Percentiles rank a stretch among this genome's conserved stretches.
phyloP scores from a whole-genome alignment of 2,329 filamentous ascomycete genomes.

The Neoascochyta sp. region DNA sequence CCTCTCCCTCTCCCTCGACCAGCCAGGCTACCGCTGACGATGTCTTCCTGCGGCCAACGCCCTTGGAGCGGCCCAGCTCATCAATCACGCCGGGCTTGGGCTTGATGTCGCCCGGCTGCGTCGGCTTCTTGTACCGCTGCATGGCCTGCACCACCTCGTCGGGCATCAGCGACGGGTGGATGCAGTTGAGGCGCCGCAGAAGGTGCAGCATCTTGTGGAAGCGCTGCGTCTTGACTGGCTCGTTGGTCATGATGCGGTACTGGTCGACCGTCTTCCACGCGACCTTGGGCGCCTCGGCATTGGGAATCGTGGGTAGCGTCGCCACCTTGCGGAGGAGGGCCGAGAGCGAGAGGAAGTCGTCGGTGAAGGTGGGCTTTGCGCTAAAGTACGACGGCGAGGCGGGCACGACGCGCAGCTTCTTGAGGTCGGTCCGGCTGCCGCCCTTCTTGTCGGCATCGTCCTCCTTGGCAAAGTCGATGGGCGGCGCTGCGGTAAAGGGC shows the following conservation, averaged over 20 bases:
- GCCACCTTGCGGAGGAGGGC: constrained; percentile 68
- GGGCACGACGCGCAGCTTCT: constrained; percentile 67
- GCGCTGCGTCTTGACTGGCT: constrained; percentile 58
- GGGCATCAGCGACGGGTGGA: constrained; percentile 74
- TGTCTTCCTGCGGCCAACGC: constrained; percentile 81
- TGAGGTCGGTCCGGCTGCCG: constrained; percentile 20
- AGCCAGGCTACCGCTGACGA: constrained; percentile 81
- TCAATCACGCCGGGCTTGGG: constrained; percentile 66
- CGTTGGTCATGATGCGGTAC: constrained; percentile 57
- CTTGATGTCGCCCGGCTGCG: constrained; percentile 66
- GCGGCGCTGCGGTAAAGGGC: constrained; percentile 43
- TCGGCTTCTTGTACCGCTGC: constrained; percentile 66
- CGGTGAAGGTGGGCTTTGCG: constrained; percentile 77
- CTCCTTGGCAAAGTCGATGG: constrained; percentile 42
- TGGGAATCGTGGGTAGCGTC: constrained; percentile 64
- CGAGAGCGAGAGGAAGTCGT: constrained; percentile 72
- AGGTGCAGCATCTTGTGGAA: constrained; percentile 74
- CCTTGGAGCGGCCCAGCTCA: constrained; percentile 71
- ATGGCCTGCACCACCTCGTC: constrained; percentile 63
- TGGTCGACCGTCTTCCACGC: constrained; percentile 78
- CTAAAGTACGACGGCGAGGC: constrained; percentile 94
- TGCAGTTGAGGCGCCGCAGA: constrained; percentile 76
- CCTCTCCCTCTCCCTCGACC: constrained; percentile 88
- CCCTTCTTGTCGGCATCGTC: constrained; percentile 5
- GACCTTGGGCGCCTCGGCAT: constrained; percentile 65